These are phyloP conservation scores for Suhomyces vadensis DNA, from an alignment of 805 yeast genomes.

Conservation along the genomic window DNA sequence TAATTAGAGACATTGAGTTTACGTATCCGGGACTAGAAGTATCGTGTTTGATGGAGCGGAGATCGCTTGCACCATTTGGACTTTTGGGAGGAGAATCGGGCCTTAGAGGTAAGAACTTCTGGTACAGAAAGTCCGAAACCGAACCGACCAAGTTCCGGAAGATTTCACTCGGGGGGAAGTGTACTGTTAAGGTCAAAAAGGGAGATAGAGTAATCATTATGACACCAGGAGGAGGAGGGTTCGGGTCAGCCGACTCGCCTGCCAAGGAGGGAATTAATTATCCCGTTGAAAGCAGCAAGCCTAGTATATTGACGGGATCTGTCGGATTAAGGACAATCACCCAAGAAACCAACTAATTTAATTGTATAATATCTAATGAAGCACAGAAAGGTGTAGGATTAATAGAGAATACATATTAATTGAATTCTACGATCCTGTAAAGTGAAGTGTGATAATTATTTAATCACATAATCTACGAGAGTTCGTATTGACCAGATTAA, in stretches of 20 bases:
- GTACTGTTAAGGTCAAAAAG: constrained; percentile 31
- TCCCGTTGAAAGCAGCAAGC: constrained; percentile 24
- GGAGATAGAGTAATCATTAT: constrained; percentile 44
- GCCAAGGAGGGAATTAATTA: constrained; percentile 17
- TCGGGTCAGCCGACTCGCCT: constrained; percentile 26
- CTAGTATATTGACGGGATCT: constrained; percentile 36
- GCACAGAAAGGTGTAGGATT: too few species aligned
- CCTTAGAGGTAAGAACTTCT: constrained; percentile 54
- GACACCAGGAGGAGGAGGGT: constrained; percentile 51
- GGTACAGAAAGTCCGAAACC: constrained; percentile 27
- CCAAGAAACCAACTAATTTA: constrained; percentile 40
- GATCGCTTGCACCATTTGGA: constrained; percentile 86
- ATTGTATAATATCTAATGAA: too few species aligned
- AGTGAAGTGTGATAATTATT: too few species aligned
- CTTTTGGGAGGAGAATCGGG: constrained; percentile 81
- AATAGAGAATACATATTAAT: too few species aligned
- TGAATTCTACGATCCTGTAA: too few species aligned
- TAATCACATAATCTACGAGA: too few species aligned
- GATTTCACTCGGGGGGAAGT: constrained; percentile 35
- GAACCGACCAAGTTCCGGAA: constrained; percentile 18
- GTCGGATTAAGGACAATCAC: constrained; percentile 33
- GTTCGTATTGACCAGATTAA: too few species aligned
- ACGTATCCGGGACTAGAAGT: constrained; percentile 48
- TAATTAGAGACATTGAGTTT: constrained; percentile 81
- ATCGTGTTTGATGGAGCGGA: constrained; percentile 82